Evolutionary conservation across 1,139 yeast genomes (phyloP), one percentile per base, ranked within the genome.

Genomic region (Hyphopichia burtonii): DNA sequence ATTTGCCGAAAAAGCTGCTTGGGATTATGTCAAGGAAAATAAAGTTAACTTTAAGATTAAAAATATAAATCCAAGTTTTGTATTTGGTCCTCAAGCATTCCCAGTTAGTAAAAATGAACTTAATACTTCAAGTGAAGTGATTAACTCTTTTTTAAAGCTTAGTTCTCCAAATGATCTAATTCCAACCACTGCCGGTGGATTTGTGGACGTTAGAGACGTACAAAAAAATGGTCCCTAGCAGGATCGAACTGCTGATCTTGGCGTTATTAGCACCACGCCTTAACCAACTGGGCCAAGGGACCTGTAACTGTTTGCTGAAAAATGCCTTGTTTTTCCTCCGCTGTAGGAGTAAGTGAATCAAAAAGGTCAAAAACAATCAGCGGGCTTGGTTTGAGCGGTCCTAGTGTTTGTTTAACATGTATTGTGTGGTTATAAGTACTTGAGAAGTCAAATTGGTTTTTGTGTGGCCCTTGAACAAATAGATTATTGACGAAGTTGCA

Each of bases 211-310:
- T 1, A 64, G 83, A 41, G 82, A 20, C 5, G 11, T 11, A 32
- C 16, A 32, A 32, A 32, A 3, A 32, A 20, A 20, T 82, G 86
- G 82, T 82, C 86, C 85, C 86, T 81, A 79, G 85, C 87, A 78
- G 87, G 87, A 81, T 82, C 87, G 86, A 81, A 81, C 86, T 77
- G 86, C 85, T 78, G 86, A 81, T 80, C 86, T 79, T 71, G 83
- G 85, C 83, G 85, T 80, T 71, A 83, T 83, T 83, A 83, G 89
- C 88, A 82, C 89, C 86, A 76, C 86, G 89, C 89, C 89, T 81
- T 83, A 81, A 82, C 87, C 87, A 82, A 82, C 86, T 82, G 83
- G 87, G 87, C 87, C 87, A 82, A 81, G 86, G 86, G 86, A 82
- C 83, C 84, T 8, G 28, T 11, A 9, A 10, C 7, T 25, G 11